Conservation (phyloP, 2,329 filamentous ascomycete species). For the Albifimbria verrucaria region DNA sequence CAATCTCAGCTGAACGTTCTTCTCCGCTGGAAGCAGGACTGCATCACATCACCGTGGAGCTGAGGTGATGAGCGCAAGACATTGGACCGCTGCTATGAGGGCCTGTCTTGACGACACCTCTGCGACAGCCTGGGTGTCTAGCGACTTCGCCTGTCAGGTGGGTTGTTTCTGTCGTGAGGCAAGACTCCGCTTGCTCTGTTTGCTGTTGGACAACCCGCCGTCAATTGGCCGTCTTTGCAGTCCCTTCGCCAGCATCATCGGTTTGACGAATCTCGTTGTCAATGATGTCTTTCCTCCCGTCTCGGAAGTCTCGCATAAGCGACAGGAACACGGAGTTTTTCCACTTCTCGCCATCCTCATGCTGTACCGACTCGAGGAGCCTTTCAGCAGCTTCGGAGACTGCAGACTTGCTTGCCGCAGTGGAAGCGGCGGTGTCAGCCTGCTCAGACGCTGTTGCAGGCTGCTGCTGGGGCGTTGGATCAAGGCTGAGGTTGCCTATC, state of each 20-base stretch:
- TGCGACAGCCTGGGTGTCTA: neutral
- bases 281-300: constrained; percentile 41
- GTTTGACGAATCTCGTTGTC: constrained; percentile 37
- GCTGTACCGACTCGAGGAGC: constrained; percentile 39
- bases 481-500: constrained; percentile 28
- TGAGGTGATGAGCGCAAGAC: constrained; percentile 20
- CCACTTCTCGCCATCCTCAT: constrained; percentile 44
- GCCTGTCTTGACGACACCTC: constrained; percentile 1
- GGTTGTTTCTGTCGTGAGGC: neutral
- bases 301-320: constrained; percentile 42
- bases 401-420: constrained; percentile 24
- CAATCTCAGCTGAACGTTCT: too few species aligned
- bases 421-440: constrained; percentile 7
- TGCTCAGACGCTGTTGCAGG: constrained; percentile 12
- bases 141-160: neutral
- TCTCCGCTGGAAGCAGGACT: neutral
- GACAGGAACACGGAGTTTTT: constrained; percentile 42
- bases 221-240: constrained; percentile 14
- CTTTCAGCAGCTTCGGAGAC: constrained; percentile 40
- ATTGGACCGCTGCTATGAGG: neutral
- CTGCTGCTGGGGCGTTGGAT: constrained; percentile 5
- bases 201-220: neutral
- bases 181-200: neutral
- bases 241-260: constrained; percentile 10
- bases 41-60: constrained; percentile 17